A percentile compares a stretch with the other conserved stretches of the same genome.
phyloP scores from a whole-genome alignment of 208 protist genomes.

The Crithidia acanthocephali region DNA sequence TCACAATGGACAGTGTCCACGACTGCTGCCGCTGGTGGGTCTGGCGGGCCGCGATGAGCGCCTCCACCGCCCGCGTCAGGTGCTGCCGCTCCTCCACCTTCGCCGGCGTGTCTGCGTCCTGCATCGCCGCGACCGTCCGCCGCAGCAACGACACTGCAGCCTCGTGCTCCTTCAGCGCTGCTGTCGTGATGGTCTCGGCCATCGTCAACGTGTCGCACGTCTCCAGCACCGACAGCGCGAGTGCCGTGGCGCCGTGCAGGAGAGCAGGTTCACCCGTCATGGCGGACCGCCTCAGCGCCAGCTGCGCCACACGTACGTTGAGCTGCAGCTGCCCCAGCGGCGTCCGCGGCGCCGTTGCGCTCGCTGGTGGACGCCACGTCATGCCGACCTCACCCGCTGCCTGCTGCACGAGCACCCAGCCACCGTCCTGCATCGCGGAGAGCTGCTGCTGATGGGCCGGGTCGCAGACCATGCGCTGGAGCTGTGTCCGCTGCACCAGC shows the following conservation, averaged over 20 bases:
- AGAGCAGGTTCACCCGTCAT: slow-evolving; percentile 18
- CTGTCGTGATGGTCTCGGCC: not conserved
- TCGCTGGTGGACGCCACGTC: slow-evolving; percentile 13
- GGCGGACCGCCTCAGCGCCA: slow-evolving; percentile 14
- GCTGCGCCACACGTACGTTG: slow-evolving; percentile 6
- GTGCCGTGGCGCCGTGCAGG: slow-evolving; percentile 22
- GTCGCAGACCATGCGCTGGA: slow-evolving; percentile 21
- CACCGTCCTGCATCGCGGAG: slow-evolving; percentile 2
- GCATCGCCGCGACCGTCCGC: slow-evolving; percentile 13
- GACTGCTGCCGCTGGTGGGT: slow-evolving; percentile 24
- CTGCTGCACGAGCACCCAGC: slow-evolving; percentile 26
- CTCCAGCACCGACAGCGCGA: slow-evolving; percentile 26
- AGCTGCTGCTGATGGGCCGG: slow-evolving; percentile 8
- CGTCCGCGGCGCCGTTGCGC: not conserved
- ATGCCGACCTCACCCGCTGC: slow-evolving; percentile 26
- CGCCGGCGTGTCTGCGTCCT: not conserved
- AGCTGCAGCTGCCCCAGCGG: slow-evolving; percentile 11
- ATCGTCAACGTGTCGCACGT: not conserved
- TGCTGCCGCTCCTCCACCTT: slow-evolving; percentile 34
- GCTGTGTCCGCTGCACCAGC: slow-evolving; percentile 29
- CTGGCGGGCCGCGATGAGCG: slow-evolving; percentile 10
- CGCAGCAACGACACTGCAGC: slow-evolving; percentile 15
- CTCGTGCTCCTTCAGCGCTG: not conserved
- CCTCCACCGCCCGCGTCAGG: slow-evolving; percentile 25
- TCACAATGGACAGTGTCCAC: slow-evolving; percentile 6